Evolutionary conservation across 2,329 filamentous ascomycete genomes (phyloP).

Genomic region (Emydomyces testavorans): DNA sequence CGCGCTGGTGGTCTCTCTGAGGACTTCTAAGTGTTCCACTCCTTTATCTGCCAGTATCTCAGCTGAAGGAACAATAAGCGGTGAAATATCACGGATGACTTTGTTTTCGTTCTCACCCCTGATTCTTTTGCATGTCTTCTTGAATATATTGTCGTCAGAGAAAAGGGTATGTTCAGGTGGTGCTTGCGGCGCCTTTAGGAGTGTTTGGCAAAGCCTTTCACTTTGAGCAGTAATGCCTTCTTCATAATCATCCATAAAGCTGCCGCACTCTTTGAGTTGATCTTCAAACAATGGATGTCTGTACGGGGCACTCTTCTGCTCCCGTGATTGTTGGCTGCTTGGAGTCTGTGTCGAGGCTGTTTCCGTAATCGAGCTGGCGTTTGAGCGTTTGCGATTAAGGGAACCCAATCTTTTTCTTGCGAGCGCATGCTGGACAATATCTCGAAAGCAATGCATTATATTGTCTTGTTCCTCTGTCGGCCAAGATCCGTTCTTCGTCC

Average conservation of each 20-base stretch:
- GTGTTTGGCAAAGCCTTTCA: conserved; percentile 21
- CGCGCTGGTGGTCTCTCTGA: conserved; percentile 36
- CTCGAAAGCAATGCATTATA: conserved; percentile 5
- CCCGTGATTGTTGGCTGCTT: conserved; percentile 32
- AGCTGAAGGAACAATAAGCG: conserved; percentile 30
- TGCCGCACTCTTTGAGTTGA: conserved; percentile 32
- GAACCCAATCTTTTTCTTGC: no score
- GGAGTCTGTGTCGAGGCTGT: conserved; percentile 23
- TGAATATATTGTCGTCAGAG: conserved; percentile 25
- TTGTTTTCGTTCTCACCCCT: conserved; percentile 26
- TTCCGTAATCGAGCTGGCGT: conserved; percentile 11
- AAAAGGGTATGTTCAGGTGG: conserved; percentile 28
- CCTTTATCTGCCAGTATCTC: conserved; percentile 24
- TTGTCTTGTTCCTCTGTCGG: conserved; percentile 23
- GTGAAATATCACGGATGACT: conserved; percentile 29
- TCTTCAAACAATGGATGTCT: conserved; percentile 27
- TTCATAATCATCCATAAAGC: conserved; percentile 31
- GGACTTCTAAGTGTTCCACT: conserved; percentile 22
- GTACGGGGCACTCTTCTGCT: conserved; percentile 32
- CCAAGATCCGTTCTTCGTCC: conserved; percentile 19
- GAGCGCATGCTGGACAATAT: no score
- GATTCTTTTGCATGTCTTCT: conserved; percentile 23
- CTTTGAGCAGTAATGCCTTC: conserved; percentile 27
- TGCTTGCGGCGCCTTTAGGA: conserved; percentile 26
- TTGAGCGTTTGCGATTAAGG: conserved; percentile 23